Conservation (phyloP, 345 rosid genomes). For the Sapria himalayana region DNA sequence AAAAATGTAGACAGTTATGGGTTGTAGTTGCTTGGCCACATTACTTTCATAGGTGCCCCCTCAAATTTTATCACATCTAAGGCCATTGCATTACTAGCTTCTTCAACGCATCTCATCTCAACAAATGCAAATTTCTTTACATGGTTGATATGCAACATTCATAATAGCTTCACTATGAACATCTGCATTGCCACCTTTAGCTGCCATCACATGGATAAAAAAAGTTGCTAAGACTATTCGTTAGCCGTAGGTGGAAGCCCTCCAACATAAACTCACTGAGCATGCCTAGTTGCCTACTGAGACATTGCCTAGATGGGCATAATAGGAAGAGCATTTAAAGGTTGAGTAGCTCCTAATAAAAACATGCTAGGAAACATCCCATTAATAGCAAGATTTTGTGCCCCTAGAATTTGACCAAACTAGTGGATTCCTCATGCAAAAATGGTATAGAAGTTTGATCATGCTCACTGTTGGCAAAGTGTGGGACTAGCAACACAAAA, state of each 20-base stretch:
- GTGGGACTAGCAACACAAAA: too few species aligned
- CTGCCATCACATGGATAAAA: slow-evolving; percentile 94
- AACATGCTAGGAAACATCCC: slow-evolving; percentile 44
- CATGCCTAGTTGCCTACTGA: slow-evolving; percentile 99
- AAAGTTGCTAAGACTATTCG: slow-evolving; percentile 91
- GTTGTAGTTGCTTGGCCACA: slow-evolving; percentile 95
- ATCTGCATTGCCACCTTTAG: slow-evolving; percentile 93
- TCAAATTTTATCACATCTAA: slow-evolving; percentile 87
- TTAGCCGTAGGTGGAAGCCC: slow-evolving; percentile 93
- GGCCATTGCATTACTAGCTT: slow-evolving; percentile 99
- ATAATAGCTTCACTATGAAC: slow-evolving; percentile 99
- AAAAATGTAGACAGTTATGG: slow-evolving; percentile 89
- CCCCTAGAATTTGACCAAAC: slow-evolving; percentile 71
- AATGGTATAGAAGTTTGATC: too few species aligned
- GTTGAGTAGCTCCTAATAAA: slow-evolving; percentile 21
- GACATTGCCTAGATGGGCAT: slow-evolving; percentile 98
- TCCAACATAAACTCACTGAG: slow-evolving; percentile 95
- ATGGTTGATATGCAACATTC: slow-evolving; percentile 90
- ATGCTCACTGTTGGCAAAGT: too few species aligned
- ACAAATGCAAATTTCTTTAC: slow-evolving; percentile 99
- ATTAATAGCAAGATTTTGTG: slow-evolving; percentile 38
- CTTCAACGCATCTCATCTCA: slow-evolving; percentile 99
- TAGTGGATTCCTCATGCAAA: too few species aligned
- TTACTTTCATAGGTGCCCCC: slow-evolving; percentile 98
- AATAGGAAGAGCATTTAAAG: slow-evolving; percentile 48